These are phyloP conservation scores for Jacaranda mimosifolia DNA, from an alignment of 257 asterid genomes.

Conservation along the genomic window DNA sequence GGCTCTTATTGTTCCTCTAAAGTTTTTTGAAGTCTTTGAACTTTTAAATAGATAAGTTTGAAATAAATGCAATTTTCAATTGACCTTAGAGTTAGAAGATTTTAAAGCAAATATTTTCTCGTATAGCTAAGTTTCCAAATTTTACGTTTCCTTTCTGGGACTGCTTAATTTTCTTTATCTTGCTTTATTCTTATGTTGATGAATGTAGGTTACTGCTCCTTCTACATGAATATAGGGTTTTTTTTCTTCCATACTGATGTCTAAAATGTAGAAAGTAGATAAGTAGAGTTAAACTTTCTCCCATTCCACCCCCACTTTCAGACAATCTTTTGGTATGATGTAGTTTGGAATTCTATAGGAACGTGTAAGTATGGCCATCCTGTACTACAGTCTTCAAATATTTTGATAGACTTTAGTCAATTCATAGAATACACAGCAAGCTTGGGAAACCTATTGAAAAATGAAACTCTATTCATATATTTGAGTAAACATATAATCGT, in stretches of 20 bases:
- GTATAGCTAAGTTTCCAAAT: slow-evolving; percentile 7
- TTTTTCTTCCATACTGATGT: slow-evolving; percentile 4
- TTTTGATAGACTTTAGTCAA: too few relatives aligned
- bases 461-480: too few relatives aligned
- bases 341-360: too few relatives aligned
- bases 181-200: slow-evolving; percentile 32
- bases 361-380: too few relatives aligned
- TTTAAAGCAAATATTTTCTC: slow-evolving; percentile 9
- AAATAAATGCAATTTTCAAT: not conserved
- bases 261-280: slow-evolving; percentile 32
- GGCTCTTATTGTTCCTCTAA: not conserved
- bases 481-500: too few relatives aligned
- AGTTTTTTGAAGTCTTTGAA: slow-evolving; percentile 1
- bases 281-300: too few relatives aligned
- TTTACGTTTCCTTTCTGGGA: slow-evolving; percentile 8
- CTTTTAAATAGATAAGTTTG: slow-evolving; percentile 3
- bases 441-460: too few relatives aligned
- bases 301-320: too few relatives aligned
- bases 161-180: slow-evolving; percentile 15
- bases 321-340: too few relatives aligned
- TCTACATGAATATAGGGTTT: slow-evolving; percentile 12
- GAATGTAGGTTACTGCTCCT: slow-evolving; percentile 27
- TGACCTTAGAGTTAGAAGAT: slow-evolving; percentile 25
- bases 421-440: too few relatives aligned
- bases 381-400: too few relatives aligned